phyloP scores from a whole-genome alignment of 306 rosid genomes.

The Rosa multiflora region DNA sequence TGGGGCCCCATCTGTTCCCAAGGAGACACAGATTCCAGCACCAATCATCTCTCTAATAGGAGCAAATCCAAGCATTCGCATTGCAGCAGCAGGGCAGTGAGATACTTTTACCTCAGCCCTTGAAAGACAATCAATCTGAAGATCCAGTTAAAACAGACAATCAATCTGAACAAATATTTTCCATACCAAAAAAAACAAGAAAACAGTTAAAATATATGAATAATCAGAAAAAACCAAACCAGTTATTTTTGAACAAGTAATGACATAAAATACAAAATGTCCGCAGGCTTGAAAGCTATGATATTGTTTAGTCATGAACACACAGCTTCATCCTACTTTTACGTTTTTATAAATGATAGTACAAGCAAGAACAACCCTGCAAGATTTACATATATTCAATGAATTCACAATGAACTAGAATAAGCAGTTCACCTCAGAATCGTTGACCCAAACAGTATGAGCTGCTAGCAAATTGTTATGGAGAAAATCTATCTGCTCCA shows the following conservation, averaged over 20 bases:
- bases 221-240: background rate
- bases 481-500: slow-evolving; percentile 63
- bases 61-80: slow-evolving; percentile 95
- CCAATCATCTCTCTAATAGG: slow-evolving; percentile 88
- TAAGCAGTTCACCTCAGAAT: slow-evolving; percentile 52
- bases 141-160: background rate
- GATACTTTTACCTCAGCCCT: slow-evolving; percentile 78
- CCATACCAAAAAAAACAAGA: background rate
- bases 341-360: background rate
- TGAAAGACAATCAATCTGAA: slow-evolving; percentile 73
- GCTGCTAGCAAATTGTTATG: slow-evolving; percentile 73
- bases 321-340: background rate
- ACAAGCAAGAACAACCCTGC: background rate
- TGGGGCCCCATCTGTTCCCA: slow-evolving; percentile 94
- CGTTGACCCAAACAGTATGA: slow-evolving; percentile 76
- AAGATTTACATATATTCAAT: background rate
- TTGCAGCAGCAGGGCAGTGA: slow-evolving; percentile 90
- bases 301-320: background rate
- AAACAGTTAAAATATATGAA: background rate
- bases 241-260: background rate
- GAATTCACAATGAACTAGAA: slow-evolving; percentile 11
- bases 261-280: background rate
- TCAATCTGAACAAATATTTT: background rate
- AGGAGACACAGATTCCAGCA: slow-evolving; percentile 79
- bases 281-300: background rate